Evolutionary conservation across 2,329 filamentous ascomycete species (phyloP).

Genomic region (Penicillium rolfsii): DNA sequence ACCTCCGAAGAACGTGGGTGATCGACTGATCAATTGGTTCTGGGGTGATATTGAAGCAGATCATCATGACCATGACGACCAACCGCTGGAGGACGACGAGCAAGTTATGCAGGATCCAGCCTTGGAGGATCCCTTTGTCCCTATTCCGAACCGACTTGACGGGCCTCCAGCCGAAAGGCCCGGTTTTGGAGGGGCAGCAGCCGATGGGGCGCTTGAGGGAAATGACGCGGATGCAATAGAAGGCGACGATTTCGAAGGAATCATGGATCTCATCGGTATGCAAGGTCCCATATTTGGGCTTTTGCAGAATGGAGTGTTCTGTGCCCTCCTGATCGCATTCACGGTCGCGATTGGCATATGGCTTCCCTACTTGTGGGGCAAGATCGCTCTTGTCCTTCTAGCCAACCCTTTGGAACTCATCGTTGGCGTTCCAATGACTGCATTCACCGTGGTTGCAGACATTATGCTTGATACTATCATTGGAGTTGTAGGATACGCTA

Average conservation of each 20-base stretch:
- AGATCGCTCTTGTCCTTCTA: slow-evolving; percentile 76
- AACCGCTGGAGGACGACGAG: slow-evolving; percentile 58
- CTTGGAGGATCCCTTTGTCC: slow-evolving; percentile 64
- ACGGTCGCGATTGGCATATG: slow-evolving; percentile 86
- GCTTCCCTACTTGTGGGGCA: slow-evolving; percentile 88
- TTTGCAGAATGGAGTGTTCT: slow-evolving; percentile 94
- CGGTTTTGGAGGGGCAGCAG: slow-evolving; percentile 45
- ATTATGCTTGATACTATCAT: slow-evolving; percentile 75
- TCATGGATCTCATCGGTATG: slow-evolving; percentile 95
- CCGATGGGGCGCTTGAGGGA: slow-evolving; percentile 45
- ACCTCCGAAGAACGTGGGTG: slow-evolving; percentile 27
- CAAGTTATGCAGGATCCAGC: slow-evolving; percentile 62
- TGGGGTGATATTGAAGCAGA: slow-evolving; percentile 47
- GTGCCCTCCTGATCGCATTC: slow-evolving; percentile 82
- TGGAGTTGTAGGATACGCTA: slow-evolving; percentile 61
- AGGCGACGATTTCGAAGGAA: slow-evolving; percentile 91
- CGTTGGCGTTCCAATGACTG: slow-evolving; percentile 69
- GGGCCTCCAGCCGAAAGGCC: slow-evolving; percentile 14
- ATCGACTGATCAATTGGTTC: slow-evolving; percentile 47
- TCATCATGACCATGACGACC: slow-evolving; percentile 41
- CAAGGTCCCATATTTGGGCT: slow-evolving; percentile 87
- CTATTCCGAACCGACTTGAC: slow-evolving; percentile 47
- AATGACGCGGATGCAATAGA: slow-evolving; percentile 60
- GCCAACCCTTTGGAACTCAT: slow-evolving; percentile 74
- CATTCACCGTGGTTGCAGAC: slow-evolving; percentile 74